Conservation (phyloP, 106 monocot species). For the Platanthera guangdongensis region DNA sequence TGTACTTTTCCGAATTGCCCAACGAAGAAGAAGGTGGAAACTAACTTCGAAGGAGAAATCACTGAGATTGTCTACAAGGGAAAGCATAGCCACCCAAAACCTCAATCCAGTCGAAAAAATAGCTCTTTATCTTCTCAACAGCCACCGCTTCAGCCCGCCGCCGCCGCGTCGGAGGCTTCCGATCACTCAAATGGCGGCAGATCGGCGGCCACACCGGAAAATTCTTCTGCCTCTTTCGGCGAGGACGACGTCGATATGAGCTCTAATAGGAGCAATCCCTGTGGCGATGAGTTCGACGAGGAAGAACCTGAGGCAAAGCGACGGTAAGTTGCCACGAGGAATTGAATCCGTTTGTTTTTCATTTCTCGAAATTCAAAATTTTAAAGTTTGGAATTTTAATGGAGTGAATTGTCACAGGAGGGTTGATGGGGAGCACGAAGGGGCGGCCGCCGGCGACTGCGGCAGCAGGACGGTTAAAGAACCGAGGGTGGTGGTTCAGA, state of each 20-base stretch:
- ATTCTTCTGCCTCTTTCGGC: constrained; percentile 41
- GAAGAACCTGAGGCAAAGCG: constrained; percentile 48
- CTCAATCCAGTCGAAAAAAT: constrained; percentile 31
- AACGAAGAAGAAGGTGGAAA: constrained; percentile 48
- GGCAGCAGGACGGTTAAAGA: constrained; percentile 31
- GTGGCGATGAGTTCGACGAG: constrained; percentile 23
- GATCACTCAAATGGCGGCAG: constrained; percentile 19
- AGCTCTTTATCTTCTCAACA: constrained; percentile 7
- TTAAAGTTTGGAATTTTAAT: not conserved
- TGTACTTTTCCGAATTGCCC: constrained; percentile 41
- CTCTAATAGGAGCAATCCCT: constrained; percentile 15
- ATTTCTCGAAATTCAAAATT: not conserved
- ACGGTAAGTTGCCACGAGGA: constrained; percentile 21
- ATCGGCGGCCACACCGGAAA: constrained; percentile 33
- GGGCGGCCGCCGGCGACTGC: constrained; percentile 7
- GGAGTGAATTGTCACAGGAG: constrained; percentile 13
- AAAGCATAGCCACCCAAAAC: constrained; percentile 45
- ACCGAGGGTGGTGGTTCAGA: constrained; percentile 45
- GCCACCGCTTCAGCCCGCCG: not conserved
- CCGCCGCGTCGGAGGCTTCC: constrained; percentile 6
- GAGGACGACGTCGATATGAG: constrained; percentile 32
- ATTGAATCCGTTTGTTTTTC: not conserved
- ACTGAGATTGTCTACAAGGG: constrained; percentile 55
- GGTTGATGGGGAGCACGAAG: constrained; percentile 27
- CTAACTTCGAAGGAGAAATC: constrained; percentile 36